Evolutionary conservation across 306 rosid species (phyloP), one percentile per base, ranked within the genome.

Genomic region (Betula pendula): DNA sequence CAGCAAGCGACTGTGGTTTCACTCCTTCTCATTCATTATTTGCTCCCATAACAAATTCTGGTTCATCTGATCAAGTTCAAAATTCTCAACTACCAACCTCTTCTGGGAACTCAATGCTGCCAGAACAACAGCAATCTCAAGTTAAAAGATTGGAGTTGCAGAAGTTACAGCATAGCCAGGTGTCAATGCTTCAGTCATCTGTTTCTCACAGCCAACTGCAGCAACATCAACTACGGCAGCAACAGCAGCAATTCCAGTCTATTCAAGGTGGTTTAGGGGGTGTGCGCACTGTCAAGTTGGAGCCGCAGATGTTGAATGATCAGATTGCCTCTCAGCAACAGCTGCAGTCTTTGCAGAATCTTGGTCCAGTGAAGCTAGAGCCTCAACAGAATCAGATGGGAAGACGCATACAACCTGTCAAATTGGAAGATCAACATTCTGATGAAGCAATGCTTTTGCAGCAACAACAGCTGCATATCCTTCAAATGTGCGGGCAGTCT

Each of bases 141-240:
- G 42, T 15, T 29, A 60, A 60, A 66, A 97, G 85, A 82, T 86
- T 86, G 35, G 97, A 92, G 48, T 51, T 90, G 56, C 96, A 87
- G 77, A 88, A 81, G 74, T 92, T 90, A 82, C 98, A 90, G 81
- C 97, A 86, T 65, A 51, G 84, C 79, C 97, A 88, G 83, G 92
- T 83, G 85, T 76, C 97, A 73, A 86, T 90, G 93, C 94, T 92
- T 71, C 96, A 89, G 87, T 89, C 90, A 83, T 86, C 97, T 75
- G 65, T 88, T 75, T 84, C 93, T 68, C 88, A 80, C 83, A 88
- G 71, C 8, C 92, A 89, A 59, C 40, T 15, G 35, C 67, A 59
- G 67, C 66, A 29, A 58, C 66, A 58, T 6, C 68, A 62, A 29
- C 43, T 27, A 76, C 96, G 85, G 73, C 92, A 85, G 62, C 94